Conservation (phyloP, 495 filamentous ascomycete genomes). For the Penicillium longicatenatum region DNA sequence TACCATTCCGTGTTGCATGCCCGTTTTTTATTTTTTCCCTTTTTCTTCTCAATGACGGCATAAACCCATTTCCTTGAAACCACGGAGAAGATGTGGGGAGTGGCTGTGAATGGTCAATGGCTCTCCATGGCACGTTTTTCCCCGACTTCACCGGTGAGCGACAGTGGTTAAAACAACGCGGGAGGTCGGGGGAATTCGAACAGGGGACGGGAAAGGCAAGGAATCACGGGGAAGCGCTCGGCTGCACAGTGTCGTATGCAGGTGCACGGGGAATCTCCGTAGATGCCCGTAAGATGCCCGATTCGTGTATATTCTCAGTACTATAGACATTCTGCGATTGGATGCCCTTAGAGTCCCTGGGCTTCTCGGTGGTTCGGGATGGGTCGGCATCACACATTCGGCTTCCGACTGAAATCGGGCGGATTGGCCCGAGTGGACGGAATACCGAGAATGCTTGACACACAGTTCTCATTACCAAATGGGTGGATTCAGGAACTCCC, state of each 20-base stretch:
- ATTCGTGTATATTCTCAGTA: not conserved
- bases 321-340: too few relatives aligned
- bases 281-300: not conserved
- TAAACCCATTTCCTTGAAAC: slow-evolving; percentile 12
- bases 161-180: slow-evolving; percentile 24
- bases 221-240: slow-evolving; percentile 7
- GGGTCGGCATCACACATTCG: slow-evolving; percentile 5
- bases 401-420: not conserved
- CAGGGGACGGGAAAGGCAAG: slow-evolving; percentile 4
- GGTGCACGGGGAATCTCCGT: slow-evolving; percentile 1
- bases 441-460: slow-evolving; percentile 3
- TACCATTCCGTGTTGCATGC: not conserved
- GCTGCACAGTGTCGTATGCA: slow-evolving; percentile 9
- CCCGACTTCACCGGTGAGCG: slow-evolving; percentile 36
- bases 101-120: slow-evolving; percentile 19
- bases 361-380: not conserved
- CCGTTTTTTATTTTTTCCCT: slow-evolving; percentile 6
- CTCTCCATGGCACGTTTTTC: slow-evolving; percentile 19
- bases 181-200: slow-evolving; percentile 12
- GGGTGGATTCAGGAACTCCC: not conserved
- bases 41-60: slow-evolving; percentile 21
- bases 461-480: slow-evolving; percentile 2
- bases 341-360: too few relatives aligned
- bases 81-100: slow-evolving; percentile 24
- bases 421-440: slow-evolving; percentile 9